Base-by-base conservation (phyloP, 192 early-diverging fungal genomes). In the Pilaira anomala region DNA sequence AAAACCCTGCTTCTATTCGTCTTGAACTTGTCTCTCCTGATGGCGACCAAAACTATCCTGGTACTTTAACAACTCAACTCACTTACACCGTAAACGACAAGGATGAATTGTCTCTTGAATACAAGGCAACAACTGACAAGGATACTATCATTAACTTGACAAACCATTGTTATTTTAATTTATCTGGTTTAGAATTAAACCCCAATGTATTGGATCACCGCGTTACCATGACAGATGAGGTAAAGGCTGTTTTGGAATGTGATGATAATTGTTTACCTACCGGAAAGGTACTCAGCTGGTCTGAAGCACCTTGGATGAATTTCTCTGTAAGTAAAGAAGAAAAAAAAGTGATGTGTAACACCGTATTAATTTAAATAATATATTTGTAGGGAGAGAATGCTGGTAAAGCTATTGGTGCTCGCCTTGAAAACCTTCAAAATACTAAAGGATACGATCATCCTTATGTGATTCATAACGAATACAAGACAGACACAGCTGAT, bases 111-210 rank as follows among this genome's bases (percentile, higher is more conserved):
- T 65, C 84, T 13, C 71, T 87, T 7, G 78, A 82, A 3, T 80
- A 84, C 59, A 53, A 69, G 2, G 86, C 78, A 2, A 66, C 63
- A 6, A 69, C 80, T 11, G 76, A 79, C 12, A 69, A 83, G 7
- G 55, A 69, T 3, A 91, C 88, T 0, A 71, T 89, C 41, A 69
- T 90, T 11, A 93, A 90, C 48, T 71, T 95, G 11, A 93, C 94
- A 11, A 91, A 88, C 73, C 94, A 97, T 67, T 75, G 89, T 16
- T 97, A 94, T 75, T 95, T 93, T 74, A 93, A 93, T 68, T 74
- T 97, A 30, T 82, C 89, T 39, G 93, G 94, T 18, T 77, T 86
- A 30, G 76, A 66, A 8, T 33, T 39, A 11, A 71, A 73, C 9
- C 69, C 71, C 11, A 78, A 77, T 7, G 71, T 86, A 21, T 67